Evolutionary conservation across 495 filamentous ascomycete species (phyloP), one percentile per base, ranked within the genome.

Genomic region (Talaromyces wortmannii): DNA sequence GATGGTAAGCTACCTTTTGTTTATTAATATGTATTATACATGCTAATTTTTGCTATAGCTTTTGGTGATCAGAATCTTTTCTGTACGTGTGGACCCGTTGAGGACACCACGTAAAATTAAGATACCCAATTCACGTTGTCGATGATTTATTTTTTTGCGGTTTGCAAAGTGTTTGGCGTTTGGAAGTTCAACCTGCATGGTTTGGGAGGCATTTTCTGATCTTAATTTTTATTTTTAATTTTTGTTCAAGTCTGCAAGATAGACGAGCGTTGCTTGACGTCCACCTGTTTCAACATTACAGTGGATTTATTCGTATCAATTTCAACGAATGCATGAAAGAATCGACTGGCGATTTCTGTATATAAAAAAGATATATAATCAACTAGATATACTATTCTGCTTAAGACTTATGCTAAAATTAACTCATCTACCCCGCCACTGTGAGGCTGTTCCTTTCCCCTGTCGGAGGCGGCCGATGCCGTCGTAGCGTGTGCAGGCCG

Each of bases 11-110:
- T 48, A 46, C 29, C 46, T 48, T 13, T 31, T 40, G 46, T 43
- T 47, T 40, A 7, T 55, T 23, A 7, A 45, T 5, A 29, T 6
- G 5, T 45, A 51, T 30, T 30, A n/a, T 49, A 17, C 23, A 31
- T 12, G 31, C 62, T 65, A 66, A 67, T 43, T 59, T 59, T 23
- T 51, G 40, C n/a, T 45, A 42, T 57, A 92, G 90, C 89, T 12
- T 96, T 88, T 60, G 92, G 92, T 58, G 92, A 96, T 68, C 80
- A 88, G 62, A 95, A 97, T 75, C 82, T 96, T 55, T 95, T 97
- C 78, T 96, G 91, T 71, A 95, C 91, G 11, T 98, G 94, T 68
- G 85, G 87, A 30, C 92, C 95, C 0, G 90, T 96, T 44, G 73
- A 77, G 55, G 73, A 77, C 53, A 63, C 58, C 43, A 69, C 67